Conservation (phyloP, 2,329 filamentous ascomycete species). For the Lachnellula subtilissima region DNA sequence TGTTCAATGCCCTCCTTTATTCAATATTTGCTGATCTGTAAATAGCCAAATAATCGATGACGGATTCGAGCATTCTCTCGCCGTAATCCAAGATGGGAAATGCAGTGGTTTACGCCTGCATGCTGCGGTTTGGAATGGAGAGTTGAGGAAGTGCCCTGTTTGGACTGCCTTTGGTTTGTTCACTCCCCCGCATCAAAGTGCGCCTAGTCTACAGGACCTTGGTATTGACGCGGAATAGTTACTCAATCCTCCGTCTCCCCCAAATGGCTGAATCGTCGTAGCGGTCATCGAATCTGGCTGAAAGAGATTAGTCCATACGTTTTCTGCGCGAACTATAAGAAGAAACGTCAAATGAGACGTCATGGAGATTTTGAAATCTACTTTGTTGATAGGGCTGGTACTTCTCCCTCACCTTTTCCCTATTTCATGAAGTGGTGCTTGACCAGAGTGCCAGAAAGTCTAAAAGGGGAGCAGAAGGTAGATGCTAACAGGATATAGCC, state of each 20-base stretch:
- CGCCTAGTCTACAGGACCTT: background rate
- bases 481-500: conserved; percentile 11
- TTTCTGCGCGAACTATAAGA: conserved; percentile 52
- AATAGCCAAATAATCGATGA: conserved; percentile 53
- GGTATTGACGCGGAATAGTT: conserved; percentile 35
- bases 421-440: background rate
- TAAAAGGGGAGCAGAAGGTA: background rate
- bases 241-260: conserved; percentile 46
- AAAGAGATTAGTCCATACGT: conserved; percentile 53
- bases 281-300: conserved; percentile 45
- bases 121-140: conserved; percentile 51
- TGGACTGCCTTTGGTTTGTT: conserved; percentile 59
- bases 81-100: conserved; percentile 47
- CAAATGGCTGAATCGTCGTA: conserved; percentile 48
- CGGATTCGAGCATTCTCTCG: conserved; percentile 47
- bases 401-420: background rate
- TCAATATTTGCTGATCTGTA: background rate
- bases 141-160: conserved; percentile 50
- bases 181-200: background rate
- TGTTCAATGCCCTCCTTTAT: conserved; percentile 19
- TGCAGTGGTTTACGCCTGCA: conserved; percentile 50
- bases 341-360: conserved; percentile 46
- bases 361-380: conserved; percentile 29
- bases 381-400: conserved; percentile 27
- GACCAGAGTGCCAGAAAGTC: background rate